These are phyloP conservation scores for Urochloa ruziziensis DNA, from an alignment of 176 grass and related monocot genomes.

Conservation along the genomic window DNA sequence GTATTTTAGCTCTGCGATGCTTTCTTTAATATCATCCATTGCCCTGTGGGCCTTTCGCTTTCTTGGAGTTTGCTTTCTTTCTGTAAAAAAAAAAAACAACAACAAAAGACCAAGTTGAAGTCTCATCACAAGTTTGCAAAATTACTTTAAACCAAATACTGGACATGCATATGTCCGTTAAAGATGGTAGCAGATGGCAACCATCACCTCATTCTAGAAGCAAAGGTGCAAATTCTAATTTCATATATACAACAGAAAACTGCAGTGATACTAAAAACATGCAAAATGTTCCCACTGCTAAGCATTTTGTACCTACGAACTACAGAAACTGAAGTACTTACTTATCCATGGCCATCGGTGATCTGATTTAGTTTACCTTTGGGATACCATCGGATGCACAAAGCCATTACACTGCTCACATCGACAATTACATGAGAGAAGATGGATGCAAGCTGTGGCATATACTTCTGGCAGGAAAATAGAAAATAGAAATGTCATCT, in stretches of 20 bases:
- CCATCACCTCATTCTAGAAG: background rate
- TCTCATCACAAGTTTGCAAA: background rate
- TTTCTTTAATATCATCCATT: slow-evolving; percentile 94
- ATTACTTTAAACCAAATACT: slow-evolving; percentile 1
- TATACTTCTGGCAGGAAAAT: slow-evolving; percentile 74
- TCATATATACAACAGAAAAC: background rate
- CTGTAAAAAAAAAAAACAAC: slow-evolving; percentile 27
- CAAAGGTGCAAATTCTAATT: background rate
- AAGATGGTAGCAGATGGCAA: background rate
- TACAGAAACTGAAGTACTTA: background rate
- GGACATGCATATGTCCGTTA: background rate
- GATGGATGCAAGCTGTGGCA: slow-evolving; percentile 69
- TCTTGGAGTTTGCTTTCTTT: slow-evolving; percentile 62
- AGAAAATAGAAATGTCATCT: slow-evolving; percentile 23
- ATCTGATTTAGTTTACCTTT: slow-evolving; percentile 52
- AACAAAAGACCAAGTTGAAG: slow-evolving; percentile 6
- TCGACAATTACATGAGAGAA: slow-evolving; percentile 80
- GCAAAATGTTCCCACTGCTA: background rate
- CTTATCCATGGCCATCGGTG: background rate
- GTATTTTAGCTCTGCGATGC: slow-evolving; percentile 72
- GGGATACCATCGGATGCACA: slow-evolving; percentile 82
- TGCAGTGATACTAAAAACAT: background rate
- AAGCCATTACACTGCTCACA: slow-evolving; percentile 91
- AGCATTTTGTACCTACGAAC: background rate
- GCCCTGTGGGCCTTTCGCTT: slow-evolving; percentile 78